Evolutionary conservation across 495 filamentous ascomycete species (phyloP).

Genomic region (Articulospora tetracladia): DNA sequence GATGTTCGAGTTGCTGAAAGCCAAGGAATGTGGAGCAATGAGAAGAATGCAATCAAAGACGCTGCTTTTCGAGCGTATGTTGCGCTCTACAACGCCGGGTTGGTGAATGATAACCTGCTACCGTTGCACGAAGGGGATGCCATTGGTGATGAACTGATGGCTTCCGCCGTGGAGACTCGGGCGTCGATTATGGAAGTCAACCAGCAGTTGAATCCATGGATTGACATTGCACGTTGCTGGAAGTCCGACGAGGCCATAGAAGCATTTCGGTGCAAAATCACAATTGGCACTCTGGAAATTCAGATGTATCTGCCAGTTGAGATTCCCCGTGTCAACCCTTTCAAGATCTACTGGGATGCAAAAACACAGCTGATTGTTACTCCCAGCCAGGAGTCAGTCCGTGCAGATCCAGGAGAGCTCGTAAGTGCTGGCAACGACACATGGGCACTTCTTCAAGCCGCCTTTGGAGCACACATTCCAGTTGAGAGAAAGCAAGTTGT

Average conservation of each 20-base stretch:
- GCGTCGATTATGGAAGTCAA: constrained; percentile 47
- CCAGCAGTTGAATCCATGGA: constrained; percentile 63
- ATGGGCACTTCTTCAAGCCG: constrained; percentile 42
- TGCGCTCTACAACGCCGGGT: constrained; percentile 60
- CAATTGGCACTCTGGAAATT: constrained; percentile 26
- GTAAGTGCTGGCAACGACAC: constrained; percentile 37
- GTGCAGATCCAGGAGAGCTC: background rate
- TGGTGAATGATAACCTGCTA: constrained; percentile 78
- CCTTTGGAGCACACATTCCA: constrained; percentile 38
- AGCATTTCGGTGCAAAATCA: constrained; percentile 1
- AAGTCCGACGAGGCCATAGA: background rate
- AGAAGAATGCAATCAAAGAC: constrained; percentile 74
- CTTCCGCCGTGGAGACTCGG: constrained; percentile 38
- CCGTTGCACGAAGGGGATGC: constrained; percentile 45
- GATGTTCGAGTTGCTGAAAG: constrained; percentile 55
- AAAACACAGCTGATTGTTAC: constrained; percentile 30
- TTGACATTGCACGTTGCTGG: constrained; percentile 55
- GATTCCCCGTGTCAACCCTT: constrained; percentile 36
- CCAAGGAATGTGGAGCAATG: constrained; percentile 57
- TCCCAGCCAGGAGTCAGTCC: background rate
- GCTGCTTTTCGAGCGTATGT: constrained; percentile 81
- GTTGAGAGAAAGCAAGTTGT: constrained; percentile 37
- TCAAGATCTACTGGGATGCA: constrained; percentile 48
- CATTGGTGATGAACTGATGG: constrained; percentile 31
- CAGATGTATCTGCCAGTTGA: constrained; percentile 41